Evolutionary conservation across 2,329 filamentous ascomycete genomes (phyloP), one percentile per base, ranked within the genome.

Genomic region (Fusarium euwallaceae): DNA sequence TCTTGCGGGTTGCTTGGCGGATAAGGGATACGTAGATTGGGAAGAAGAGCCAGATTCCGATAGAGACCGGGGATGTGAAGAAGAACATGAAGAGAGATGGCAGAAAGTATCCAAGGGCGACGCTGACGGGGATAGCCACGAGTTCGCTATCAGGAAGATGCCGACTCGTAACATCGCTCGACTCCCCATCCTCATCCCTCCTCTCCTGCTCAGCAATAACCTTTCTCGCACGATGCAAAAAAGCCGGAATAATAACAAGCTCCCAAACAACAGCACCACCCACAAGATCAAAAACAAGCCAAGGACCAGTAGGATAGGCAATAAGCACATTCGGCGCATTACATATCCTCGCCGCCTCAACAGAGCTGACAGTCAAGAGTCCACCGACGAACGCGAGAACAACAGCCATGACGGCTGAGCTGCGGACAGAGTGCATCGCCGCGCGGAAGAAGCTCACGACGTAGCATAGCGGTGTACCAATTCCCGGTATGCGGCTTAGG

Each of bases 221-320:
- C 51, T 79, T 78, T 69, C 82, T 82, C 43, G 85, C 80, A 63
- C 85, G 82, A 55, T 84, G 82, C 67, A 89, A 72, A 77, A 88
- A 88, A 4, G 85, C 86, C 9, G 87, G 87, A 22, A 88, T 81
- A 37, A 89, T 85, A 69, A 87, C 82, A 43, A 89, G 80, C 79
- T 89, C 82, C 87, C 87, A 89, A 1, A 88, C 84, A 27, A 88
- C 79, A 27, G 86, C 86, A 56, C 87, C 87, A 29, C 87, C 87
- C 6, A 85, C 60, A 17, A 89, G 79, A 72, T 86, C 86, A 67
- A 88, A 87, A 14, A 87, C 80, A 27, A 89, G 78, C 87, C 87
- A 88, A 29, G 81, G 79, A 3, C 80, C 79, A 4, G 83, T 84
- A 16, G 84, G 84, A 61, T 81, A 81, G 32, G 81, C 79, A 67